Base-by-base conservation (phyloP, 108 stramenopile genomes). In the Phaeodactylum tricornutum region DNA sequence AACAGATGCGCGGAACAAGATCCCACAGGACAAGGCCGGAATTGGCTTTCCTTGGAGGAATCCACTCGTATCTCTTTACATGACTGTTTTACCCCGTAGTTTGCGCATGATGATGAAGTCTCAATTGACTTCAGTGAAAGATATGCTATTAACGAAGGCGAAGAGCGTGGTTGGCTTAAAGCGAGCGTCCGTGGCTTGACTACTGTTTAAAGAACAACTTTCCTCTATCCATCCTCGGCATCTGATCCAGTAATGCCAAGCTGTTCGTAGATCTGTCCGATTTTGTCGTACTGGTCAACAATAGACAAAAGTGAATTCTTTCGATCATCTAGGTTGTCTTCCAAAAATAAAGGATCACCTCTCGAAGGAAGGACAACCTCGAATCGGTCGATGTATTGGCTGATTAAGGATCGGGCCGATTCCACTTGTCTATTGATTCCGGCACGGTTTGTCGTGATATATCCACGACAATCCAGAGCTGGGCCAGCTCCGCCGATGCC, bases 11-110 rank as follows among this genome's bases (percentile, higher is more conserved):
- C 47, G 89, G 28, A 81, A 72, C 45, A 87, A 82, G 41, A 74
- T 93, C 39, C 77, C 80, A n/a, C 49, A 69, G 46, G 91, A 96
- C 52, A 77, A 69, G 61, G 77, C 80, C 6, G 94, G 88, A 0
- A 73, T 88, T 57, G 83, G 84, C 0, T 95, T 91, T 48, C 94
- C 94, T 25, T 95, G 89, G 89, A 53, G 71, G 31, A 79, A 71
- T 63, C 88, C 88, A 15, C 43, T 84, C 28, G 74, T 79, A 11
- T 49, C 74, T 12, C 47, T 86, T 22, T 59, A 76, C 42, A 67
- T 66, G 5, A 72, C 76, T 4, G 34, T 91, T 30, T 55, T 91
- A 15, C 88, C 88, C 1, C 64, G 72, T 27, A 77, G 66, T 47
- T 62, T 91, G 37, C 63, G 88, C 9, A 45, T 84, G 39, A 63